Evolutionary conservation across 163 green algal genomes (phyloP).

Genomic region (Chlorella variabilis): DNA sequence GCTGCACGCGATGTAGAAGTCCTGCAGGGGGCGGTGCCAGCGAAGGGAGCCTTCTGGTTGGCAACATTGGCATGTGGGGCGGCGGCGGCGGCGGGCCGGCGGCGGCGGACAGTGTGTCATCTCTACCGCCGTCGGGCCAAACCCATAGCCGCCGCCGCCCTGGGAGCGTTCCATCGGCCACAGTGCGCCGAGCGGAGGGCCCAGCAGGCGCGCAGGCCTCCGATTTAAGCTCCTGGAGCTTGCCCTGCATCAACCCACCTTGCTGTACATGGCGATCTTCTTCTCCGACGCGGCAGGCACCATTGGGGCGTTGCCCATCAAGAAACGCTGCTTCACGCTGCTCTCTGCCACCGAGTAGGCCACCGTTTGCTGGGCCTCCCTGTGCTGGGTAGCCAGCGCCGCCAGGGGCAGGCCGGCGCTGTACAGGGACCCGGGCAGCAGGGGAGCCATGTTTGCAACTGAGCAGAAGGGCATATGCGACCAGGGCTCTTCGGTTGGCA

Average conservation of each 20-base stretch:
- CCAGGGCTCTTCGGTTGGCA: too few species aligned
- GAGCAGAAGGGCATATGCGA: background rate
- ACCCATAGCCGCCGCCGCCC: too few species aligned
- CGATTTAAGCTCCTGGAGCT: too few species aligned
- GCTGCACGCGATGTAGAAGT: conserved; percentile 40
- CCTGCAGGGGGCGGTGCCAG: conserved; percentile 2
- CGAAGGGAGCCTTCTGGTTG: background rate
- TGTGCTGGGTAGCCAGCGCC: conserved; percentile 2
- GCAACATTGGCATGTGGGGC: background rate
- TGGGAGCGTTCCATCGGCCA: too few species aligned
- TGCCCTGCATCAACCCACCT: conserved; percentile 34
- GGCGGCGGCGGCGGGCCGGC: background rate
- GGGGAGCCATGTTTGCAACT: conserved; percentile 7
- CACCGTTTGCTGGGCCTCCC: conserved; percentile 31
- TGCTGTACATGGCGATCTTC: conserved; percentile 64
- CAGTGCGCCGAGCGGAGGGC: too few species aligned
- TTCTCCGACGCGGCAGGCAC: conserved; percentile 51
- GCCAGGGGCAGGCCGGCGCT: conserved; percentile 14
- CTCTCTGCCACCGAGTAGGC: conserved; percentile 18
- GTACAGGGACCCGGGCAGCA: conserved; percentile 55
- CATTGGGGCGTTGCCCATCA: conserved; percentile 22
- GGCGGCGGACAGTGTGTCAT: background rate
- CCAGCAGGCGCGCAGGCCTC: too few species aligned
- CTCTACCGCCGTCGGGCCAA: too few species aligned
- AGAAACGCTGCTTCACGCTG: conserved; percentile 48